Base-by-base conservation (phyloP, 768 basidiomycete genomes). In the Phylloporus rhodoxanthus region DNA sequence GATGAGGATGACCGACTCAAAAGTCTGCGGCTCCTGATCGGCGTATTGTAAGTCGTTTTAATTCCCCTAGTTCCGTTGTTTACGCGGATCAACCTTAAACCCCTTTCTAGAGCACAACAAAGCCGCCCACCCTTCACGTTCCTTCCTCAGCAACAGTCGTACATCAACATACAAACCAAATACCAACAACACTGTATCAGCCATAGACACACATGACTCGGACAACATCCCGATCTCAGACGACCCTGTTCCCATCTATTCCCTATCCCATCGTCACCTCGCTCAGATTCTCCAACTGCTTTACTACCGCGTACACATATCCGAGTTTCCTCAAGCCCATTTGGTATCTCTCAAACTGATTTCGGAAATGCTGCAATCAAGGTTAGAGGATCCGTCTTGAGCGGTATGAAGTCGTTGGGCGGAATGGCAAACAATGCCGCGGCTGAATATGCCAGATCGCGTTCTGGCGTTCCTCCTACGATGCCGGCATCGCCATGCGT, bases 321-420 rank as follows among this genome's bases (percentile, higher is more conserved):
- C 55, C 58, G 59, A 51, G 51, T 53, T 50, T 62, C 64, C 15
- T 63, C 56, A 17, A 54, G 43, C 28, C 57, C 57, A 5, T 66
- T 70, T 28, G 63, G 66, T 23, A 64, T 72, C 43, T 70, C 71
- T 2, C 78, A 77, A 50, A 71, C 72, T 2, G 78, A 82, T 40
- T 53, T 81, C 2, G 77, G 81, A 14, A 72, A 64, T 49, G 72
- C 80, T 9, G 82, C 83, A 7, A 57, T 77, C 47, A 80, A 74
- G 54, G 77, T 82, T 2, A 82, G 84, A 19, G 82, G 79, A 28
- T 77, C 72, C 20, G 73, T 87, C 9, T 65, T 85, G 50, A 81
- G 74, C 55, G 82, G 84, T 17, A 76, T 87, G 75, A 77, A 77
- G 60, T 76, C 77, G 7, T 61, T 85, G 2, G 80, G 84, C 2